These are phyloP conservation scores for Elongisporangium undulatum DNA, from an alignment of 352 stramenopile species.

Conservation along the genomic window DNA sequence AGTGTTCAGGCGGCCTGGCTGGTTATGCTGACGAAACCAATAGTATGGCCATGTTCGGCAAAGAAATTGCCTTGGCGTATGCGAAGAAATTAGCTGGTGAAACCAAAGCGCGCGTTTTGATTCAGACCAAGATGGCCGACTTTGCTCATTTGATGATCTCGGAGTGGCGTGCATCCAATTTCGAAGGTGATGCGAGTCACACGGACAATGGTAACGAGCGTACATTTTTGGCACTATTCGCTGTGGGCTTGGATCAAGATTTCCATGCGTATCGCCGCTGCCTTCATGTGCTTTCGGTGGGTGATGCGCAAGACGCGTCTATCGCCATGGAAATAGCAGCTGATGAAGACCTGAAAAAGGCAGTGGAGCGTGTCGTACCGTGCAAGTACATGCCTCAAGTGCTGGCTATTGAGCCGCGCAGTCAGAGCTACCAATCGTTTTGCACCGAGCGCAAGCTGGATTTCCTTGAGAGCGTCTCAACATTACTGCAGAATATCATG, in stretches of 20 bases:
- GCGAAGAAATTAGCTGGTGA: slow-evolving; percentile 53
- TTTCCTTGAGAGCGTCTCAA: slow-evolving; percentile 54
- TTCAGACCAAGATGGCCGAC: slow-evolving; percentile 58
- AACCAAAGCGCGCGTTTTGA: slow-evolving; percentile 32
- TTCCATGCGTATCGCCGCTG: slow-evolving; percentile 63
- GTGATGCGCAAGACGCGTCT: slow-evolving; percentile 6
- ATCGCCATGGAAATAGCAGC: slow-evolving; percentile 16
- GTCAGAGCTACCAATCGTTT: slow-evolving; percentile 29
- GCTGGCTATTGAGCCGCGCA: slow-evolving; percentile 39
- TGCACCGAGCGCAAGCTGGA: slow-evolving; percentile 39
- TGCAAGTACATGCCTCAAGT: slow-evolving; percentile 47
- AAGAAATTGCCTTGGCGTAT: slow-evolving; percentile 39
- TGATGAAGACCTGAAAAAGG: slow-evolving; percentile 32
- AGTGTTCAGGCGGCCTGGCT: slow-evolving; percentile 37
- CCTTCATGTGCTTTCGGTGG: slow-evolving; percentile 40
- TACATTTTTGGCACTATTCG: slow-evolving; percentile 45
- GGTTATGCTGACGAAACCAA: slow-evolving; percentile 34
- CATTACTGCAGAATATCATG: slow-evolving; percentile 58
- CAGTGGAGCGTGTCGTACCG: slow-evolving; percentile 25
- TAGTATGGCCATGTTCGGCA: slow-evolving; percentile 33
- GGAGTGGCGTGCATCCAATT: slow-evolving; percentile 30
- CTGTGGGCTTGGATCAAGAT: slow-evolving; percentile 55
- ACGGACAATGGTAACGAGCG: background rate
- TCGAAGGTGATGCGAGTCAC: slow-evolving; percentile 2
- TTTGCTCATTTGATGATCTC: slow-evolving; percentile 54